Evolutionary conservation across 148 eudicot species (phyloP), one percentile per base, ranked within the genome.

Genomic region (Fagopyrum tataricum): DNA sequence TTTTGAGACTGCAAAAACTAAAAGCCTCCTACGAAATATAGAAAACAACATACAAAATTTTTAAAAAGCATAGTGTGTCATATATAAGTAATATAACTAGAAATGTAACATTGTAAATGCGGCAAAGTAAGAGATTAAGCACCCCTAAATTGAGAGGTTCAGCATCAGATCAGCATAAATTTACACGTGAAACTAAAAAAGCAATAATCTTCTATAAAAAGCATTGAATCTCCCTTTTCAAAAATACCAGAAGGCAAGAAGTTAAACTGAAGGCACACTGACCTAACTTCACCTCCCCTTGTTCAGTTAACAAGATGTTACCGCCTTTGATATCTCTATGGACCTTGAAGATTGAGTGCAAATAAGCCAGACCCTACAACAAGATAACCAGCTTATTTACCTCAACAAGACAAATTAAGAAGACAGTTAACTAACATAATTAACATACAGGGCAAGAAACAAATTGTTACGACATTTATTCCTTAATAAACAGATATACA

Each of bases 271-370:
- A 82, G 49, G 47, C 51, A 59, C 75, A 83, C 94, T 78, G 72
- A 95, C 97, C 98, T 82, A 95, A 80, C 82, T 95, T 95, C 74
- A 95, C 97, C 81, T 95, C 98, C 73, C 98, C 98, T 90, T 95
- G 98, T 70, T 95, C 98, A 44, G 98, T 91, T 90, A 95, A 84
- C 85, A 95, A 82, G 72, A 95, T 90, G 75, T 91, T 95, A 78
- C 98, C 98, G 72, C 98, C 97, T 82, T 95, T 95, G 39, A 91
- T 95, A 87, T 95, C 98, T 81, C 98, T 86, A 77, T 95, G 98
- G 67, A 95, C 97, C 87, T 91, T 95, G 81, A 88, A 88, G 77
- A 95, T 95, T 39, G 98, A 95, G 80, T 95, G 98, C 90, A 95
- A 84, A 80, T 95, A 95, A 15, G 96, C 90, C 67, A 91, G 82